Evolutionary conservation across 495 filamentous ascomycete genomes (phyloP), one percentile per base, ranked within the genome.

Genomic region (Podospora australis): DNA sequence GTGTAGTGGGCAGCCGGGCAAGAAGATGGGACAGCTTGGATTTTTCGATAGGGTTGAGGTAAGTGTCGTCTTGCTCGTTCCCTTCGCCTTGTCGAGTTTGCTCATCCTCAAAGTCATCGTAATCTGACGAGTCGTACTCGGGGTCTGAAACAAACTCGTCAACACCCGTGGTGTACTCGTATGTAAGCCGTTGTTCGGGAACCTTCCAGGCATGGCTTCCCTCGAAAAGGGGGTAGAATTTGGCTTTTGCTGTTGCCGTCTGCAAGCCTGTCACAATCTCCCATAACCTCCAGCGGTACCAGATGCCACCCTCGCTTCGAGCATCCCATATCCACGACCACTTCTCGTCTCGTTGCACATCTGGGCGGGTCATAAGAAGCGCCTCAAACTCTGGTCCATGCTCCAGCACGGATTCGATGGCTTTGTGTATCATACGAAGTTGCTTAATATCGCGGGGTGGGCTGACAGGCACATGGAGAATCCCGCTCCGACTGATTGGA

Each of bases 261-360:
- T 46, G 40, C 9, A 67, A 70, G 4, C 75, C 78, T 2, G 87
- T 90, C 26, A 90, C 71, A 22, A 89, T 74, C 53, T 89, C 80
- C 89, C 88, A 96, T 44, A 96, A 57, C 41, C 87, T 84, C 86
- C 88, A 96, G 13, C 90, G 80, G 65, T 95, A 96, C 70, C 86
- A 96, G 4, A 90, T 77, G 6, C 86, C 87, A 6, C 82, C 84
- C 42, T 80, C 66, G 55, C 86, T 88, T 40, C 88, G 75, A 22
- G 91, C 73, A 65, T 99, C 86, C 84, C 86, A 99, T 3, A 99
- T 65, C 86, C 88, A 99, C 1, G 88, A 86, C 82, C 90, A 99
- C 59, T 83, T 90, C 55, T 91, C 85, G 29, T 95, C 86, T 20
- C 67, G 72, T 53, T 91, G 87, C 2, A 96, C 85, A 29, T 85